Base-by-base conservation (phyloP, 441 rosid species). In the Gossypium gossypioides region DNA sequence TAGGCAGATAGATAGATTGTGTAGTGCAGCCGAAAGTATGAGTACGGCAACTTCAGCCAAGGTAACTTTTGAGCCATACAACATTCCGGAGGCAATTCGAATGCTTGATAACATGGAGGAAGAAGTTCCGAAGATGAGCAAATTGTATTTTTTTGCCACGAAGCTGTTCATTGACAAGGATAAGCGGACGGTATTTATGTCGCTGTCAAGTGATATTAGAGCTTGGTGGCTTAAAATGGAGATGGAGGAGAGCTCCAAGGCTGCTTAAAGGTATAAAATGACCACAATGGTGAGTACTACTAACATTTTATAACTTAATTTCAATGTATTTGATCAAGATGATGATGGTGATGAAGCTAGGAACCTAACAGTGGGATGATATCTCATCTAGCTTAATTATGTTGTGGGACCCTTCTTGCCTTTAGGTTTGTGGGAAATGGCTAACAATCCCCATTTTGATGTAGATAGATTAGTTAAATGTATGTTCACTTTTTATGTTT, bases 181-280 rank as follows among this genome's bases (percentile, higher is more conserved):
- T 34, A 68, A 50, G 59, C 44, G 71, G 42, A 67, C 59, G 1
- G 32, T 68, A 42, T 68, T 68, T 25, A 48, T 68, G 58, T 68
- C 71, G 29, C 50, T 68, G 57, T 50, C 42, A n/a, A 15, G 44
- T 4, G 59, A 27, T 55, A 68, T 32, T 2, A 68, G 71, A 68
- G 71, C 71, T 50, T 68, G 71, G 59, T 50, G 71, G 71, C 71
- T 68, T 50, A 50, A 50, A 50, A 68, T 68, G 71, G 71, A 68
- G 71, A 68, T 68, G 71, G 25, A 27, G 59, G 25, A 50, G 46
- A 15, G 59, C 59, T 68, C 25, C 58, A 25, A 50, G 16, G 1
- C 32, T 8, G 24, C 42, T 50, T 15, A 25, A 44, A 24, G 15
- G 3, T 56, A 22, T 10, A 15, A n/a, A 5, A 3, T n/a, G n/a